Evolutionary conservation across 176 grass and related monocot genomes (phyloP), one percentile per base, ranked within the genome.

Genomic region (Triticum turgidum): DNA sequence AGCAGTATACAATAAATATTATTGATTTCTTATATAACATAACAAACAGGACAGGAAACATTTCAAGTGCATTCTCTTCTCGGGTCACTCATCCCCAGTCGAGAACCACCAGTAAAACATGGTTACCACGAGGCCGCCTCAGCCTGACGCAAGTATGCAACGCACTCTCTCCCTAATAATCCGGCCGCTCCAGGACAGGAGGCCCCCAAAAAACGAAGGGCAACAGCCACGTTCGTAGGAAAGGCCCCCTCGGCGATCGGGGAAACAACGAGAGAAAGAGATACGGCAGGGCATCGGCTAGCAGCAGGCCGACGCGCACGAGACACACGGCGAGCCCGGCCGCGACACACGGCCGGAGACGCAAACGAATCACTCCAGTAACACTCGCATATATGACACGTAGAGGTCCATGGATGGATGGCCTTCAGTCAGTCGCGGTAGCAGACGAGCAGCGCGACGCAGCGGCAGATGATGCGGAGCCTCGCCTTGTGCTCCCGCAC

Each of bases 391-490:
- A 44, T 1, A 24, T 7, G n/a, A 49, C 45, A 49, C 18, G 72
- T 56, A 34, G 74, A 77, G 4, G 18, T 11, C 13, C 3, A 13
- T 18, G 7, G 10, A 6, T 4, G 10, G n/a, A 12, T 27, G 5
- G 41, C 9, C n/a, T 72, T 67, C 81, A 63, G 69, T 67, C 81
- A 75, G 69, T 84, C 69, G 69, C 82, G 82, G 69, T 84, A 45
- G 54, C 37, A 73, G 38, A 89, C 35, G 49, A 84, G 87, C 76
- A 87, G 51, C 49, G 69, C 80, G 87, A 87, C 87, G 80, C 87
- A 87, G 68, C 84, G 87, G 61, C 84, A 79, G 73, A 92, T 84
- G 80, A 87, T 80, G 79, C 87, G 76, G 39, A 89, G 80, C 84
- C 87, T 61, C 32, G 87, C 80, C 34, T 62, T 68, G 74, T 87